These are phyloP conservation scores for Sporobolomyces pararoseus DNA, from an alignment of 768 basidiomycete species.

Conservation along the genomic window DNA sequence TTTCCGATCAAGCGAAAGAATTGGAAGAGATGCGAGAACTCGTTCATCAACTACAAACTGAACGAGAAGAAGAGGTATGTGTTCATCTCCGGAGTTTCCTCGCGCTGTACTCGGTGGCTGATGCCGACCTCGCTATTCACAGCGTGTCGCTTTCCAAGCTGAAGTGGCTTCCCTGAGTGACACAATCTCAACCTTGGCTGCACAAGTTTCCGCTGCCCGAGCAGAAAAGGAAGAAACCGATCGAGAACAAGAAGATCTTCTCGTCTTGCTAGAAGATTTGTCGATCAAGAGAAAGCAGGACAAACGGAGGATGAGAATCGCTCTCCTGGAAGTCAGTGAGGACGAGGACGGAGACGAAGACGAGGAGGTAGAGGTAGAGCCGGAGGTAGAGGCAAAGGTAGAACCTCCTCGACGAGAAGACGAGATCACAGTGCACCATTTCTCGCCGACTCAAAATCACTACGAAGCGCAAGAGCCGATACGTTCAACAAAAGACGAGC, in stretches of 20 bases:
- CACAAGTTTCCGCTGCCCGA: not conserved
- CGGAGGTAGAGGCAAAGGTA: not conserved
- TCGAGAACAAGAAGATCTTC: slow-evolving; percentile 92
- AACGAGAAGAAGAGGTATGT: slow-evolving; percentile 43
- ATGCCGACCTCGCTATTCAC: not conserved
- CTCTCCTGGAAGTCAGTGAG: slow-evolving; percentile 83
- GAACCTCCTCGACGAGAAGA: not conserved
- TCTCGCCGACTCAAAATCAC: not conserved
- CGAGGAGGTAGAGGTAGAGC: slow-evolving; percentile 49
- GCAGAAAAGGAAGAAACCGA: slow-evolving; percentile 74
- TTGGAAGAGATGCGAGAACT: slow-evolving; percentile 49
- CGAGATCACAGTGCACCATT: too few relatives aligned
- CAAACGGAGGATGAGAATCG: slow-evolving; percentile 68
- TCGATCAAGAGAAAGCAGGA: slow-evolving; percentile 78
- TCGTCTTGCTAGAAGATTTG: slow-evolving; percentile 89
- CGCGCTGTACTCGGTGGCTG: too few relatives aligned
- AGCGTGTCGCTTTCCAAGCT: slow-evolving; percentile 28
- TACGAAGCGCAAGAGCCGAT: not conserved
- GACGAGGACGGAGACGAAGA: slow-evolving; percentile 65
- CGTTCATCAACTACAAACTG: slow-evolving; percentile 34
- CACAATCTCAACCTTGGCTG: slow-evolving; percentile 6
- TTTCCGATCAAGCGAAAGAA: slow-evolving; percentile 66
- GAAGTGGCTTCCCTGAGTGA: slow-evolving; percentile 27
- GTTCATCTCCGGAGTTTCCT: not conserved
- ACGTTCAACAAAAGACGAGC: not conserved